Percentiles rank a stretch among this genome's conserved stretches.
Conservation (phyloP, 495 filamentous ascomycete genomes). For the Opeltia flavorubescens region DNA sequence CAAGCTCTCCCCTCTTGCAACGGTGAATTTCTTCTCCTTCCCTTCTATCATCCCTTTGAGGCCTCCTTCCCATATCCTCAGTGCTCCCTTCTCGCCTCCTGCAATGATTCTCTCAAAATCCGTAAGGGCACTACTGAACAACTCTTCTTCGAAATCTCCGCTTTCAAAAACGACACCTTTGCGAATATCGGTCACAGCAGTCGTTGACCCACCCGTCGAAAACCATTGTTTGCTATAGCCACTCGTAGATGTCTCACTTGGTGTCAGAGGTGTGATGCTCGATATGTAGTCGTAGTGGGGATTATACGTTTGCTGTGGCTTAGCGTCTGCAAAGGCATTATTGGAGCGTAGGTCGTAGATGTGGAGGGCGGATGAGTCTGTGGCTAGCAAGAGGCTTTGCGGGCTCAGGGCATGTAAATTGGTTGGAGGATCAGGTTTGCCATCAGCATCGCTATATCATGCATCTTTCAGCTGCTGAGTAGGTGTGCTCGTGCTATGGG, state of each 20-base stretch:
- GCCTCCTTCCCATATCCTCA: constrained; percentile 88
- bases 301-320: constrained; percentile 61
- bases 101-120: constrained; percentile 66
- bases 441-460: background rate
- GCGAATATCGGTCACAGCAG: constrained; percentile 78
- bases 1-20: background rate
- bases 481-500: background rate
- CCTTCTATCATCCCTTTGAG: constrained; percentile 52
- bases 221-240: constrained; percentile 88
- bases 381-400: constrained; percentile 77
- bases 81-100: constrained; percentile 61
- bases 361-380: constrained; percentile 78
- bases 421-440: constrained; percentile 50
- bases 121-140: constrained; percentile 60
- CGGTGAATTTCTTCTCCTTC: background rate
- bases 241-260: constrained; percentile 60
- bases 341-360: constrained; percentile 74
- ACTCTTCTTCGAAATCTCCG: constrained; percentile 87
- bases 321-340: constrained; percentile 34
- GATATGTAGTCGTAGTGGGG: constrained; percentile 91
- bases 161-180: constrained; percentile 68
- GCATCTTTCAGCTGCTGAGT: too few species aligned
- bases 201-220: constrained; percentile 75
- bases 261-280: constrained; percentile 70
- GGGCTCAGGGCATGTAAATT: constrained; percentile 68